Evolutionary conservation across 2,329 filamentous ascomycete genomes (phyloP).

Genomic region (Aspergillus clavatus): DNA sequence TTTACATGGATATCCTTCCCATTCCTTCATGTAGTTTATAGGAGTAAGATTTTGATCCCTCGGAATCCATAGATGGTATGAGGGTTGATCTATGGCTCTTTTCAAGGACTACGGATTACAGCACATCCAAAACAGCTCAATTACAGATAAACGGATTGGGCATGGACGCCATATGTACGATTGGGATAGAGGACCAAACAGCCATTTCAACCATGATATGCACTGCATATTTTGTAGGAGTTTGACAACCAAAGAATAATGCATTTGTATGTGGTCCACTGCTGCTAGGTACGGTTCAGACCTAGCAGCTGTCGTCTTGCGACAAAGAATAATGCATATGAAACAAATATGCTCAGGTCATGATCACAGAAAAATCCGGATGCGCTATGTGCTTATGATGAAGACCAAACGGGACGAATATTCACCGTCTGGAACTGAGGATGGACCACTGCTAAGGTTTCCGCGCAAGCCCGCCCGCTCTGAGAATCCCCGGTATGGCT

Average conservation of each 20-base stretch:
- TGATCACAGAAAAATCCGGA: constrained; percentile 19
- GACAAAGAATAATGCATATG: constrained; percentile 23
- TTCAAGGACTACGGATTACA: too few relatives aligned
- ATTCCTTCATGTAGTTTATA: too few relatives aligned
- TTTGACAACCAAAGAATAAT: constrained; percentile 9
- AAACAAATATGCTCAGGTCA: constrained; percentile 24
- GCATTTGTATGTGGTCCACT: constrained; percentile 13
- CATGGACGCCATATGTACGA: neutral
- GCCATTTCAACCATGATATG: constrained; percentile 18
- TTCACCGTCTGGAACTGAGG: constrained; percentile 19
- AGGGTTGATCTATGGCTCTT: too few relatives aligned
- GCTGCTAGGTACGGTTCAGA: constrained; percentile 11
- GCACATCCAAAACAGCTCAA: too few relatives aligned
- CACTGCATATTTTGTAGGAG: constrained; percentile 10
- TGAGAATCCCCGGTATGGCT: constrained; percentile 17
- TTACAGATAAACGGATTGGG: too few relatives aligned
- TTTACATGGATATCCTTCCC: too few relatives aligned
- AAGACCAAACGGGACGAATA: constrained; percentile 25
- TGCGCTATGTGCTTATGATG: constrained; percentile 34
- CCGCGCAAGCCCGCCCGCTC: constrained; percentile 34
- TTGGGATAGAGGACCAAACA: constrained; percentile 2
- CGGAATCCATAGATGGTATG: too few relatives aligned
- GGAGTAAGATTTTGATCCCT: too few relatives aligned
- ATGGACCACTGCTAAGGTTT: constrained; percentile 19
- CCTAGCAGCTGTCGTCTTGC: constrained; percentile 18